Base-by-base conservation (phyloP, 2,329 filamentous ascomycete species). In the Nannizziopsis arthrosporioides region DNA sequence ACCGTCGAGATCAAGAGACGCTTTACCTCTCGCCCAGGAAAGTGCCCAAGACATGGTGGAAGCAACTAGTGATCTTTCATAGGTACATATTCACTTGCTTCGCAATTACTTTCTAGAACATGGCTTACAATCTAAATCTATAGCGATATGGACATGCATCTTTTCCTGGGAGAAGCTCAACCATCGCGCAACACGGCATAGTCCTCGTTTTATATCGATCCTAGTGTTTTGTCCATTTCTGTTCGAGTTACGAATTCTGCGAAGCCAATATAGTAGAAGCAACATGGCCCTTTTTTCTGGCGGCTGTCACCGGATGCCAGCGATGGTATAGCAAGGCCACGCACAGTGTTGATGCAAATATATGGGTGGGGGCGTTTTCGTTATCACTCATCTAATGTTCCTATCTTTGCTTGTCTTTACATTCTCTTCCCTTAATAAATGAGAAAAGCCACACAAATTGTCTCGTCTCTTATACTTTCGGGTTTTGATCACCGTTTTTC, bases 1-100 rank as follows among this genome's bases (percentile, higher is more conserved):
- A 30, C 18, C 10, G 30, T 17, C 38, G 22, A 27, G 31, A 37
- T 19, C 31, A 43, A 37, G 27, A 18, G 27, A 10, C 40, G 9
- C 17, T 17, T 30, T 30, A 27, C 22, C 38, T 36, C 15, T 36
- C 45, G 45, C 12, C 45, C 45, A 3, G 45, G 45, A 27, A 47
- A 47, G 8, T 47, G 45, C 38, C 11, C 17, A 10, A 42, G 30
- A 14, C 45, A 47, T 27, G 45, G 45, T 42, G 45, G 45, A 12
- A 47, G 30, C 11, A 19, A 39, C 12, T 47, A n/a, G 42, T 41
- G 11, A 27, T 27, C 22, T 27, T 27, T 7, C 22, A 27, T 7
- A 27, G 22, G 22, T 27, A 27, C 7, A 36, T 36, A 5, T 36
- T 12, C 15, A 36, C 34, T n/a, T 36, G 12, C 15, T 36, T 15